phyloP scores from a whole-genome alignment of 148 eudicot species.

The Limonium bicolor region DNA sequence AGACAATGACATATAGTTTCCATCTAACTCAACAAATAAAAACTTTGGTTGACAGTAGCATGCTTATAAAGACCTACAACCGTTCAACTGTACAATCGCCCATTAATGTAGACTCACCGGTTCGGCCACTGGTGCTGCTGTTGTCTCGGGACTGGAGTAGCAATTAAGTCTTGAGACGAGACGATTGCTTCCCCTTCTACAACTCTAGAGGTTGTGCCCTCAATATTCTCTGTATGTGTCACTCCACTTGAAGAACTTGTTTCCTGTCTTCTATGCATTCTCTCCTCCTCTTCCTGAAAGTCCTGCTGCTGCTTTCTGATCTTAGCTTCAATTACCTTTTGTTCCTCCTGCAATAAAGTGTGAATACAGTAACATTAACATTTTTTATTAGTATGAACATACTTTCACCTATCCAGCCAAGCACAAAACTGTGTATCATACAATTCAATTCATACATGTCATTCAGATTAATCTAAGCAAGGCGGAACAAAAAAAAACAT shows the following conservation, averaged over 20 bases:
- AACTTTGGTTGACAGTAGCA: background rate
- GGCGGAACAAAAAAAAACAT: background rate
- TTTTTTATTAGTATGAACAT: no score
- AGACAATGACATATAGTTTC: no score
- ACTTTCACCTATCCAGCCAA: no score
- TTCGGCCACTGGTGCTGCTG: conserved; percentile 41
- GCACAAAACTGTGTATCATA: no score
- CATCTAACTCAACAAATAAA: no score
- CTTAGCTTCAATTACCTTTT: conserved; percentile 97
- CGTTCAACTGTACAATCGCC: background rate
- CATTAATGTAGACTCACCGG: conserved; percentile 31
- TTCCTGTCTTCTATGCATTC: conserved; percentile 34
- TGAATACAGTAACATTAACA: no score
- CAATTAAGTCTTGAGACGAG: conserved; percentile 27
- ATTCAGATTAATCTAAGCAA: background rate
- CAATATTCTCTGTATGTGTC: conserved; percentile 30
- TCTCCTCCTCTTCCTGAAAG: conserved; percentile 74
- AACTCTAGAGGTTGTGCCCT: conserved; percentile 40
- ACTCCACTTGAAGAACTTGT: conserved; percentile 26
- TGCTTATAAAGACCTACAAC: background rate
- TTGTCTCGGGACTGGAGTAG: conserved; percentile 26
- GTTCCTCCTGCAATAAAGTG: conserved; percentile 82
- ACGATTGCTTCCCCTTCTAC: conserved; percentile 46
- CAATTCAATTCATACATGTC: no score
- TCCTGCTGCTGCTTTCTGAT: conserved; percentile 91